These are phyloP conservation scores for Friedmanniomyces simplex DNA, from an alignment of 495 filamentous ascomycete genomes.

Conservation along the genomic window DNA sequence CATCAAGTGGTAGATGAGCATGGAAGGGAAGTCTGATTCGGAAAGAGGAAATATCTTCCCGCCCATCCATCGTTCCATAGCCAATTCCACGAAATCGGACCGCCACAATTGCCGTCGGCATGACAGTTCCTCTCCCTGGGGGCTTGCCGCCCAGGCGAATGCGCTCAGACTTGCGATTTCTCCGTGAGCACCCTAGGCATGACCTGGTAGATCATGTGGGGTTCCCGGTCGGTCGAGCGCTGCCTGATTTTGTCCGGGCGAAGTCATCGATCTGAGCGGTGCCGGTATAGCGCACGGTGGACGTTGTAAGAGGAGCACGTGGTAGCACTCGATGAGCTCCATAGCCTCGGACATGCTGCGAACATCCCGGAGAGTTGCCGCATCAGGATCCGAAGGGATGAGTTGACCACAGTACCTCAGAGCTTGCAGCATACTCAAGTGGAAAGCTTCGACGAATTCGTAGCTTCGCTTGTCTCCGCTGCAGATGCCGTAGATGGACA, in stretches of 20 bases:
- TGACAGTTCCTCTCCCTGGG: not conserved
- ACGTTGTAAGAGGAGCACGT: not conserved
- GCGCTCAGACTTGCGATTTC: not conserved
- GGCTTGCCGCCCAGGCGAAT: not conserved
- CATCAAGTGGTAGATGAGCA: not conserved
- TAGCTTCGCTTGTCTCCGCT: constrained; percentile 11
- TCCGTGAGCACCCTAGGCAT: not conserved
- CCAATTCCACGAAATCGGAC: not conserved
- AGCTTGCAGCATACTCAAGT: not conserved
- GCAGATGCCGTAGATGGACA: constrained; percentile 7
- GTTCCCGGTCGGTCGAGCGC: not conserved
- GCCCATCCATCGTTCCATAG: not conserved
- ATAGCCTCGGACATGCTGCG: not conserved
- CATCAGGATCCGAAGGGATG: not conserved
- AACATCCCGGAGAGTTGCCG: not conserved
- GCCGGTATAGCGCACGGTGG: not conserved
- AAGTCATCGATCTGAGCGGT: not conserved
- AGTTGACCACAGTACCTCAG: not conserved
- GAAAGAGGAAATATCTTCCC: not conserved
- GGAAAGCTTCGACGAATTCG: constrained; percentile 13
- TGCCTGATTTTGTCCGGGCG: not conserved
- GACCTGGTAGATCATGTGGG: not conserved
- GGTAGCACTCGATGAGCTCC: not conserved
- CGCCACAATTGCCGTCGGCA: not conserved
- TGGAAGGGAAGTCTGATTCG: not conserved